A percentile compares a stretch with the other conserved stretches of the same genome.
phyloP scores from a whole-genome alignment of 2,329 filamentous ascomycete genomes.

The Monilinia aucupariae region DNA sequence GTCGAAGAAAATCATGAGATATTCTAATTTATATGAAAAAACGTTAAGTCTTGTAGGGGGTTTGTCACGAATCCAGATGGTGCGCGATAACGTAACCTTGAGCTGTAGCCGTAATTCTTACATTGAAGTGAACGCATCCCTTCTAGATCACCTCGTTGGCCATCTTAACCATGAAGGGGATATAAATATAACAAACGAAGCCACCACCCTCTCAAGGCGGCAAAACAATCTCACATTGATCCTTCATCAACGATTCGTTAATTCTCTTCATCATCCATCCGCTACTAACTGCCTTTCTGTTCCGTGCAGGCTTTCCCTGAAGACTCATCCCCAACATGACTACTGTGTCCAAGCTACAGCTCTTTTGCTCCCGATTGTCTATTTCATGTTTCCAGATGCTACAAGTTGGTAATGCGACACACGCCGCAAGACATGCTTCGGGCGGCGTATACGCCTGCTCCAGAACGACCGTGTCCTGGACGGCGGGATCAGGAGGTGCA shows the following conservation, averaged over 20 bases:
- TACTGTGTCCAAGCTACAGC: not conserved
- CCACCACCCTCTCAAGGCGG: not conserved
- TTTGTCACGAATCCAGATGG: too few relatives aligned
- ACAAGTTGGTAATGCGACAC: not conserved
- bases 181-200: too few relatives aligned
- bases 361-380: not conserved
- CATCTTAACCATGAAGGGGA: too few relatives aligned
- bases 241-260: not conserved
- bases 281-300: not conserved
- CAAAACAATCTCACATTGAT: not conserved
- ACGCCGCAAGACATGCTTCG: slow-evolving; percentile 9
- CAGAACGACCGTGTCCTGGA: not conserved
- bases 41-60: too few relatives aligned
- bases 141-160: too few relatives aligned
- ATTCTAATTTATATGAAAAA: too few relatives aligned
- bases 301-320: not conserved
- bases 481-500: not conserved
- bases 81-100: too few relatives aligned
- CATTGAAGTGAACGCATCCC: too few relatives aligned
- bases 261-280: slow-evolving; percentile 15
- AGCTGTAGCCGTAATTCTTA: too few relatives aligned
- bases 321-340: slow-evolving; percentile 4
- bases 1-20: too few relatives aligned
- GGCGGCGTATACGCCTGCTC: not conserved
- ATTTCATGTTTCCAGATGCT: slow-evolving; percentile 13